Percentiles rank a stretch among this genome's conserved stretches.
Conservation (phyloP, 1,284 basidiomycete species). For the Cutaneotrichosporon arboriforme region DNA sequence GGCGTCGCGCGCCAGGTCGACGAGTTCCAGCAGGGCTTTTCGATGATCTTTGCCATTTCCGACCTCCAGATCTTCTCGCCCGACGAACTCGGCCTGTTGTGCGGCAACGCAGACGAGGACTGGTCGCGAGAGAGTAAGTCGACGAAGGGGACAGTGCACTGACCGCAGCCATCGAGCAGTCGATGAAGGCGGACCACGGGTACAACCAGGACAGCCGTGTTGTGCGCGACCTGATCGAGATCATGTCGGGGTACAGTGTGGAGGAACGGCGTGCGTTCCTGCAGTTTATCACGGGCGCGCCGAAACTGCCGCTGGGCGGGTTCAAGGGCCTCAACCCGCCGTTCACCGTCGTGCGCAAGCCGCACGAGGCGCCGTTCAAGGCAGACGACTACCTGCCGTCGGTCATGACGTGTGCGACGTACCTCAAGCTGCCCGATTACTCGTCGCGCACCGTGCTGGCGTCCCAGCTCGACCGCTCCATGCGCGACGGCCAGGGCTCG, state of each 20-base stretch:
- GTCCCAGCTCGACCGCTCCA: constrained; percentile 72
- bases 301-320: constrained; percentile 88
- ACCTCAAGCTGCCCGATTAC: constrained; percentile 90
- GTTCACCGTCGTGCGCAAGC: constrained; percentile 94
- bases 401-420: constrained; percentile 46
- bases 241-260: constrained; percentile 75
- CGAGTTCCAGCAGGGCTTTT: constrained; percentile 84
- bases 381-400: constrained; percentile 95
- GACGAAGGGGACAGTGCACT: neutral
- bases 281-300: constrained; percentile 96
- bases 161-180: constrained; percentile 69
- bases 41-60: constrained; percentile 84
- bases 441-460: constrained; percentile 73
- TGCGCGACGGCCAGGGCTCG: constrained; percentile 83
- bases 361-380: constrained; percentile 79
- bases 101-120: constrained; percentile 92
- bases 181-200: constrained; percentile 95
- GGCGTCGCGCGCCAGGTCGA: constrained; percentile 69
- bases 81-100: constrained; percentile 87
- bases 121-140: constrained; percentile 81
- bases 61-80: constrained; percentile 89
- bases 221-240: constrained; percentile 77
- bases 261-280: constrained; percentile 77
- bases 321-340: constrained; percentile 92
- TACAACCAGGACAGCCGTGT: constrained; percentile 90